Percentiles rank a stretch among this genome's conserved stretches.
phyloP scores from a whole-genome alignment of 2,329 filamentous ascomycete species.

The Talaromyces funiculosus region DNA sequence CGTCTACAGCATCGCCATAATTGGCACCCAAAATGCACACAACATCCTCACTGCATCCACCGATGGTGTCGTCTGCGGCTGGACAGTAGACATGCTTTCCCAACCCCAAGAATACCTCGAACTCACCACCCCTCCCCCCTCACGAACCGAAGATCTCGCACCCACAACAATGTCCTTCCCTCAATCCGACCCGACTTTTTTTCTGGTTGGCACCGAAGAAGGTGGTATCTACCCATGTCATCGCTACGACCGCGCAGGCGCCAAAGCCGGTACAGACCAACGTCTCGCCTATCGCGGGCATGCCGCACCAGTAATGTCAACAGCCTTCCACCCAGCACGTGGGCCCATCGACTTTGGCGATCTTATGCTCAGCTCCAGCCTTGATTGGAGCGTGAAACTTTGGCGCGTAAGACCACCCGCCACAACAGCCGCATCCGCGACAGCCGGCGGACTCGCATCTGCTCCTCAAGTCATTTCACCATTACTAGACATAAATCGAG shows the following conservation, averaged over 20 bases:
- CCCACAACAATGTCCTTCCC: constrained; percentile 95
- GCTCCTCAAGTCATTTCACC: constrained; percentile 57
- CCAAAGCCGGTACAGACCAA: constrained; percentile 90
- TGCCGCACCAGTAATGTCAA: constrained; percentile 88
- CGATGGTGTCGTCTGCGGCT: constrained; percentile 92
- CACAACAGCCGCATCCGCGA: constrained; percentile 34
- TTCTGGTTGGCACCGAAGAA: constrained; percentile 94
- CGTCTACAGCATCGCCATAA: constrained; percentile 89
- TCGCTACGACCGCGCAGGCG: constrained; percentile 91
- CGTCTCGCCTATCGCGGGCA: constrained; percentile 86
- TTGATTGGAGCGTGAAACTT: constrained; percentile 96
- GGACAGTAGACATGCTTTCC: constrained; percentile 96
- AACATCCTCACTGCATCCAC: constrained; percentile 97
- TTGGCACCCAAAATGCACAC: constrained; percentile 97
- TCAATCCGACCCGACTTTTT: constrained; percentile 91
- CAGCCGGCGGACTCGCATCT: constrained; percentile 26
- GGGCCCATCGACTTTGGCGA: constrained; percentile 93
- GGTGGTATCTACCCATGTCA: constrained; percentile 95
- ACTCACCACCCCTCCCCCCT: constrained; percentile 74
- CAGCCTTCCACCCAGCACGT: constrained; percentile 88
- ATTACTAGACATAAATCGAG: constrained; percentile 81
- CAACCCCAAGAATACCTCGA: constrained; percentile 93
- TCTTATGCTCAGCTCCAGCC: constrained; percentile 79
- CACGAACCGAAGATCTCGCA: constrained; percentile 89
- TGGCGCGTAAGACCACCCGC: constrained; percentile 72